Evolutionary conservation across 441 rosid species (phyloP), one percentile per base, ranked within the genome.

Genomic region (Biscutella laevigata): DNA sequence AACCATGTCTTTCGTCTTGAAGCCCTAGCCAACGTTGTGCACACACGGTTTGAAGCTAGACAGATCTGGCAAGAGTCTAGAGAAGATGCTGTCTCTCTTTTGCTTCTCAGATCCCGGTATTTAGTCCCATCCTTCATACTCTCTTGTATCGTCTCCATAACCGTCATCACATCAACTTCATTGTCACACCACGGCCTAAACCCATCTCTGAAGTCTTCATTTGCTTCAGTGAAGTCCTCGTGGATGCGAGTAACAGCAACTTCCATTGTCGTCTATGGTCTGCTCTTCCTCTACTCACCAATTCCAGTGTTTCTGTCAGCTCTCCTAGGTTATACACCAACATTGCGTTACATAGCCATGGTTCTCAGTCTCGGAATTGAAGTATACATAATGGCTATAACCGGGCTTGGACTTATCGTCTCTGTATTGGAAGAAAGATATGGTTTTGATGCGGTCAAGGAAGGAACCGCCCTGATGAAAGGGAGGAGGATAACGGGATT

Each of bases 21-120:
- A 48, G 76, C 71, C 50, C 59, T 86, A 15, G 88, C 81, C 34
- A 40, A 52, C 12, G 47, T 69, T 4, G 64, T 86, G 36, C 59
- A 69, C 50, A 86, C 92, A 25, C 78, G 71, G 53, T 67, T 79
- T 56, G 94, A 88, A 69, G 73, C 86, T 41, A 77, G 75, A 14
- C 86, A 83, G 36, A 77, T 80, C 27, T 68, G 73, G 77, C 51
- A 65, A 58, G 90, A 89, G 61, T 80, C 95, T 20, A 84, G 90
- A 40, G 73, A 64, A 37, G 61, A 57, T 4, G 83, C 88, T 17
- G 36, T 83, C 57, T 54, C 75, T 1, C 79, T 84, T 62, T 66
- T 89, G 71, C 82, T 60, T 38, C 75, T 77, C 65, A 78, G 76
- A 21, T 66, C 63, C 5, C 43, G 74, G 36, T 68, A 66, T 41